phyloP scores from a whole-genome alignment of 768 basidiomycete species.

The Chalciporus sphaerocephalus region DNA sequence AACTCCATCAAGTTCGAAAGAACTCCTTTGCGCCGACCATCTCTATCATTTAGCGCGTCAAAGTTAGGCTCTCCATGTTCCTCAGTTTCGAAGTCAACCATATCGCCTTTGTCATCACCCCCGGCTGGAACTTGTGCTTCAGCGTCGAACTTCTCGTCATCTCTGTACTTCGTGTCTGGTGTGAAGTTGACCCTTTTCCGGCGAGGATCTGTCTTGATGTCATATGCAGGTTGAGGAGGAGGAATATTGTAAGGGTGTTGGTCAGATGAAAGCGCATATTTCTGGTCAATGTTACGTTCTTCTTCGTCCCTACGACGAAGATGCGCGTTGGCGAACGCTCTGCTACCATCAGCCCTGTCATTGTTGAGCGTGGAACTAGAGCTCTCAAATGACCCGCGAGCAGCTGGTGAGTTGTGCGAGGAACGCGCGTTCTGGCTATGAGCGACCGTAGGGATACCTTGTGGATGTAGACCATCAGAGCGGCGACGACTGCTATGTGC shows the following conservation, averaged over 20 bases:
- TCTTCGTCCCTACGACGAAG: conserved; percentile 11
- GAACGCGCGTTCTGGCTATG: conserved; percentile 5
- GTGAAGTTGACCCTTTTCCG: conserved; percentile 40
- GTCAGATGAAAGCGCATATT: conserved; percentile 52
- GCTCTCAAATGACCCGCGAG: conserved; percentile 32
- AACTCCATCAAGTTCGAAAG: conserved; percentile 30
- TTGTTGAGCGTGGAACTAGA: conserved; percentile 38
- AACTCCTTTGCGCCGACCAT: conserved; percentile 25
- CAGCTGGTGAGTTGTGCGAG: not conserved
- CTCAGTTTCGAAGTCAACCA: conserved; percentile 19
- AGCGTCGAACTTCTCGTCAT: conserved; percentile 17
- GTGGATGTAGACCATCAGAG: not conserved
- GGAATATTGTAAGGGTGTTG: conserved; percentile 59
- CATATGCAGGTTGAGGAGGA: conserved; percentile 45
- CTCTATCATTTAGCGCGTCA: conserved; percentile 20
- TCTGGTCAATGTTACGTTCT: conserved; percentile 31
- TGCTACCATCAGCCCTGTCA: conserved; percentile 18
- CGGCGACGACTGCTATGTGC: not conserved
- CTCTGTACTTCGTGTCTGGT: conserved; percentile 15
- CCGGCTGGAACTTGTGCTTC: conserved; percentile 20
- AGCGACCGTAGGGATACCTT: not conserved
- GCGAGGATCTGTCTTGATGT: conserved; percentile 12
- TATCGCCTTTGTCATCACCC: conserved; percentile 8
- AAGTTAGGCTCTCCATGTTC: conserved; percentile 11
- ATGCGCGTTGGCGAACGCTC: conserved; percentile 11